phyloP scores from a whole-genome alignment of 805 yeast species.

The Maudiozyma turicensis region DNA sequence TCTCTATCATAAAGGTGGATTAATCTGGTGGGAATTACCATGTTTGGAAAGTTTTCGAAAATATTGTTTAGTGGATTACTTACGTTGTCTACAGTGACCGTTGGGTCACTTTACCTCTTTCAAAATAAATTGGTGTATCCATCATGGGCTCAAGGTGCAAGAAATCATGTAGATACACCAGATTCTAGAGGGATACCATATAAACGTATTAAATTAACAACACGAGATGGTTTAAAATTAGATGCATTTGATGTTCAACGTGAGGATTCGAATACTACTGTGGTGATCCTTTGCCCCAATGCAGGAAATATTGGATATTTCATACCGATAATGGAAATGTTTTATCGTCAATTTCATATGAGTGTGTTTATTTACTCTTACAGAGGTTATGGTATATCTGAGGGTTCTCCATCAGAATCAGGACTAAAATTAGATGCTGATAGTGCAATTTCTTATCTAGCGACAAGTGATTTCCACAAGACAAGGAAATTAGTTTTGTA shows the following conservation, averaged over 20 bases:
- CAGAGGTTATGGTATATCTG: conserved; percentile 80
- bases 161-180: conserved; percentile 66
- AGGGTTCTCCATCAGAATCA: conserved; percentile 64
- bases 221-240: conserved; percentile 60
- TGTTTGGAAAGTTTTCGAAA: conserved; percentile 16
- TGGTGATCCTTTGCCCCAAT: conserved; percentile 76
- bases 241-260: conserved; percentile 45
- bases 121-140: conserved; percentile 77
- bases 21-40: neutral
- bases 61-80: conserved; percentile 36
- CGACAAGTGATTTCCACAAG: conserved; percentile 39
- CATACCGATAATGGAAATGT: conserved; percentile 65
- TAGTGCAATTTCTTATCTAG: conserved; percentile 52
- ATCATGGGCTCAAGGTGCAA: conserved; percentile 65
- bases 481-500: conserved; percentile 52
- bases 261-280: conserved; percentile 42
- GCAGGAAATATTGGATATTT: conserved; percentile 95
- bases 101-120: conserved; percentile 47
- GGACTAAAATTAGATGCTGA: conserved; percentile 82
- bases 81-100: conserved; percentile 35
- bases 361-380: conserved; percentile 82
- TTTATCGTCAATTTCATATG: conserved; percentile 51
- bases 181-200: conserved; percentile 56
- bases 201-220: conserved; percentile 48
- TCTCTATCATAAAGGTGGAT: no score